Base-by-base conservation (phyloP, 345 rosid genomes). In the Citrus mangshanensis region DNA sequence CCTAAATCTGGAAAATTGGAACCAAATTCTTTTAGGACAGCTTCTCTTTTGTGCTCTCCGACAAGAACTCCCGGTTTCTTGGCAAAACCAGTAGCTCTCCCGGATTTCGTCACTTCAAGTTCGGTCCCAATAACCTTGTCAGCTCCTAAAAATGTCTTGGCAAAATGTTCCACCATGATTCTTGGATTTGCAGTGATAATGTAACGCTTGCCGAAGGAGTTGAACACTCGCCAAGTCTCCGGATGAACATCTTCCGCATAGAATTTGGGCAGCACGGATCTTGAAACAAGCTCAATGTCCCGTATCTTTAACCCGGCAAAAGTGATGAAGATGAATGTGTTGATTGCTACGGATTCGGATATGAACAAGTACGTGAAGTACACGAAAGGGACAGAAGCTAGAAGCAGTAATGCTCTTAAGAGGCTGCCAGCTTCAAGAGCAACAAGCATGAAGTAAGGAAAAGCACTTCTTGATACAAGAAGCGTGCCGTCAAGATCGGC, bases 381-480 rank as follows among this genome's bases (percentile, higher is more conserved):
- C 32, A 93, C 91, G n/a, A 94, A 89, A 0, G 99, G 99, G 34
- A 85, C 90, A 6, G 97, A 88, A 2, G 76, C 75, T 27, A 95
- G 84, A 21, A 95, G 89, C 70, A 94, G 12, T 5, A 94, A 74
- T 1, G 94, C 97, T 35, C 99, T 72, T 3, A 87, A 12, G 2
- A 92, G 64, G 80, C 99, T 92, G 9, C 99, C 99, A 6, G 98
- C 99, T 79, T 92, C 98, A 3, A 94, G 88, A 3, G 99, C 99
- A 21, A 95, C 82, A 9, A 95, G 98, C 77, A 95, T 80, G 88
- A 83, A 95, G 80, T 89, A 95, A 24, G 99, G 97, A 51, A 95
- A 95, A 16, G 99, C 92, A 64, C 91, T 91, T 24, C 89, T 83
- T n/a, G 98, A 92, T 30, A 88, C 82, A 0, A 94, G 94, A 70